A percentile compares a stretch with the other conserved stretches of the same genome.
These are phyloP conservation scores for Achaetomiella virescens DNA, from an alignment of 495 filamentous ascomycete species.

Conservation along the genomic window DNA sequence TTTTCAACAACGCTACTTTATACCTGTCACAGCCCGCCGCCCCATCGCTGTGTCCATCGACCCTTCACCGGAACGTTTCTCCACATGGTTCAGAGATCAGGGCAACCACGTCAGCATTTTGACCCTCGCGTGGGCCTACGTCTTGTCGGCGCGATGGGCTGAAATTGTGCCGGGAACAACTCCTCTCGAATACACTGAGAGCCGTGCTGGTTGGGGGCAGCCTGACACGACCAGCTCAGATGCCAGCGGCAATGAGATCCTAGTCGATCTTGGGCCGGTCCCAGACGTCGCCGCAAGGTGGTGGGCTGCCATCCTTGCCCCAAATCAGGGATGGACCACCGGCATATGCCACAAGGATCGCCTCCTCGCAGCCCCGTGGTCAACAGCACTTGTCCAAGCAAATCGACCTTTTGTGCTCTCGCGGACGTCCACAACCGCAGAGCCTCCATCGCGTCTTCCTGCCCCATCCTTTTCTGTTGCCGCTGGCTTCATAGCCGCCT, in stretches of 20 bases:
- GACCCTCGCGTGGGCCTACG: not conserved
- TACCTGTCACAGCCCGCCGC: slow-evolving; percentile 1
- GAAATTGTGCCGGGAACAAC: not conserved
- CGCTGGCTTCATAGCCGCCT: not conserved
- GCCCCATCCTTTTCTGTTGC: not conserved
- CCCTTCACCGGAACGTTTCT: not conserved
- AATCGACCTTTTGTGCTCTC: not conserved
- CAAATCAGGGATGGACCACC: not conserved
- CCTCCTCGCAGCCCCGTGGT: not conserved
- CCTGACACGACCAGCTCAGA: not conserved
- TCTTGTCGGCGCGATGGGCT: not conserved
- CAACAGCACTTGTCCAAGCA: not conserved
- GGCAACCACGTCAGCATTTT: not conserved
- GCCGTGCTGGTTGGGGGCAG: not conserved
- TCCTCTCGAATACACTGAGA: not conserved
- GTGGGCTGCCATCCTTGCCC: slow-evolving; percentile 2
- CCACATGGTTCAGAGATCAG: not conserved
- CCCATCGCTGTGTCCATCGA: not conserved
- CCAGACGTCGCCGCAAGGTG: not conserved
- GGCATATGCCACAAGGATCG: not conserved
- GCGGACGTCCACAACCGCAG: not conserved
- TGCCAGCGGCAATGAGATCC: not conserved
- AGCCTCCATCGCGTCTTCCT: not conserved
- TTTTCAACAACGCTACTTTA: not conserved
- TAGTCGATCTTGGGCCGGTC: not conserved